phyloP scores from a whole-genome alignment of 306 rosid genomes.

The Amphicarpaea edgeworthii region DNA sequence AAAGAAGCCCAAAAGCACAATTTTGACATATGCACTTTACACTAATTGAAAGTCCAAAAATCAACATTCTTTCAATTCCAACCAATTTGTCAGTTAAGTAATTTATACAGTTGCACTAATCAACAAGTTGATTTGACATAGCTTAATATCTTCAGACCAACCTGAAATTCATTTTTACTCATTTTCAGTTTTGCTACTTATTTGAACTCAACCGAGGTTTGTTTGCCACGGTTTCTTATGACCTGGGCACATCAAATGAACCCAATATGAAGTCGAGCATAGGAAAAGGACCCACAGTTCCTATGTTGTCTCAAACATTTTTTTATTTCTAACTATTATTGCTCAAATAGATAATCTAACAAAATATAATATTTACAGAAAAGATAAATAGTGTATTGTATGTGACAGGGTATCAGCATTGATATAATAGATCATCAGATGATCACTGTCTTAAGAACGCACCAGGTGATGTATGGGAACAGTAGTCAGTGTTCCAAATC shows the following conservation, averaged over 20 bases:
- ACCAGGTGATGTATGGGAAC: slow-evolving; percentile 98
- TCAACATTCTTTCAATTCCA: not conserved
- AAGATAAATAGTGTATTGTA: not conserved
- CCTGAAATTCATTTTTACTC: not conserved
- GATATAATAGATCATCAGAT: slow-evolving; percentile 25
- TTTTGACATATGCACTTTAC: not conserved
- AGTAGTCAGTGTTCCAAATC: slow-evolving; percentile 79
- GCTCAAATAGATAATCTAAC: not conserved
- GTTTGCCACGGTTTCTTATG: not conserved
- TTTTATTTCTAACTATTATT: not conserved
- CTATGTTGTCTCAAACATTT: slow-evolving; percentile 18
- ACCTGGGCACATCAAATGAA: slow-evolving; percentile 3
- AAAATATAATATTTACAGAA: slow-evolving; percentile 37
- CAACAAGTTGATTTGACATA: not conserved
- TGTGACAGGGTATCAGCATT: slow-evolving; percentile 19
- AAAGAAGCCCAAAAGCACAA: not conserved
- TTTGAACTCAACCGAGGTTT: not conserved
- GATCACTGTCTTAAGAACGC: slow-evolving; percentile 35
- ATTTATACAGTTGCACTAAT: not conserved
- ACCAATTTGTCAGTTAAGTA: not conserved
- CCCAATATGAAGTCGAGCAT: not conserved
- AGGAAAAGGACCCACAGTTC: not conserved
- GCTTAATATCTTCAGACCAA: slow-evolving; percentile 9
- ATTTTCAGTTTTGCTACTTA: not conserved
- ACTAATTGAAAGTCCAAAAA: not conserved